Evolutionary conservation across 164 flowering plant species (phyloP).

Genomic region (Paratinospora sagittata): DNA sequence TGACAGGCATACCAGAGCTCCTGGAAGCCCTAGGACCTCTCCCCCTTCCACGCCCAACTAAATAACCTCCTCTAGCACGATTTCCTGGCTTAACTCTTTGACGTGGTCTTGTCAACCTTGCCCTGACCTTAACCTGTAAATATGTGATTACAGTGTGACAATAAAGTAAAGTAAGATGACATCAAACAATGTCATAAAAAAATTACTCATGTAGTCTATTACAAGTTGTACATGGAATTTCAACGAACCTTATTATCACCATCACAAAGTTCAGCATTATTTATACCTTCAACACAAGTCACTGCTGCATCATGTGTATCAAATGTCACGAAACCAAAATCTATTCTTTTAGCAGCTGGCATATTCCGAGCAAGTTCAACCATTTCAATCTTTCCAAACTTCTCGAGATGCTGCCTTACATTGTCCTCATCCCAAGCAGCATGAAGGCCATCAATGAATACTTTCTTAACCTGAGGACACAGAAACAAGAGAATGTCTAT

Average conservation of each 20-base stretch:
- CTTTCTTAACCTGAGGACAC: slow-evolving; percentile 24
- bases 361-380: slow-evolving; percentile 33
- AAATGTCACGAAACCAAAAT: slow-evolving; percentile 31
- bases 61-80: too few species aligned
- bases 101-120: too few species aligned
- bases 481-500: not conserved
- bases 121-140: too few species aligned
- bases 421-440: slow-evolving; percentile 33
- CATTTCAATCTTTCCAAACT: slow-evolving; percentile 28
- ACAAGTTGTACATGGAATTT: not conserved
- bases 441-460: slow-evolving; percentile 29
- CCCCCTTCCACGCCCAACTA: too few species aligned
- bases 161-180: too few species aligned
- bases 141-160: too few species aligned
- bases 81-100: too few species aligned
- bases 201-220: not conserved
- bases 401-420: slow-evolving; percentile 20
- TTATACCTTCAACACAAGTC: slow-evolving; percentile 25
- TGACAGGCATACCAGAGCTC: too few species aligned
- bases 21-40: too few species aligned
- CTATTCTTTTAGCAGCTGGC: slow-evolving; percentile 33
- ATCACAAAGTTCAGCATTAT: slow-evolving; percentile 24
- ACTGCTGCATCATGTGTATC: slow-evolving; percentile 31
- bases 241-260: slow-evolving; percentile 23
- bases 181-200: not conserved